Conservation (phyloP, 495 filamentous ascomycete genomes). For the Choiromyces venosus region DNA sequence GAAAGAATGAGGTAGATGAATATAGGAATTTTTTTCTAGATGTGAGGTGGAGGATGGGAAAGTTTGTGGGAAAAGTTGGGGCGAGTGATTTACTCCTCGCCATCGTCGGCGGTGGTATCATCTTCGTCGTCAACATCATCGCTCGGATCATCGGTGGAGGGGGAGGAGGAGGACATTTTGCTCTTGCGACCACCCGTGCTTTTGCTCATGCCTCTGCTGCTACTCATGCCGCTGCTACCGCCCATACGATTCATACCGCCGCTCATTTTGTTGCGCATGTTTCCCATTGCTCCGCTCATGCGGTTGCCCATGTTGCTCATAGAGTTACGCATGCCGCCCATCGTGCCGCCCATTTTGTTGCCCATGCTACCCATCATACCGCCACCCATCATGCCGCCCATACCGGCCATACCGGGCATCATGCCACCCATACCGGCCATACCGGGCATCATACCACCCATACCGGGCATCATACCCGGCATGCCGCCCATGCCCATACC, state of each 20-base stretch:
- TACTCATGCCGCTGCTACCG: too few relatives aligned
- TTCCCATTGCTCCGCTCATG: neutral
- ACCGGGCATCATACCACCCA: too few relatives aligned
- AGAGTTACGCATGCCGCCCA: neutral
- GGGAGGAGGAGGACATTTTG: neutral
- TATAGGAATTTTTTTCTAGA: neutral
- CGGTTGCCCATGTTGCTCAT: neutral
- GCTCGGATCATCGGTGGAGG: neutral
- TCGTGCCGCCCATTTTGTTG: neutral
- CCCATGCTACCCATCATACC: conserved; percentile 1
- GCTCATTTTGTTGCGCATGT: neutral
- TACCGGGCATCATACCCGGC: too few relatives aligned
- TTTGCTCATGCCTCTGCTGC: neutral
- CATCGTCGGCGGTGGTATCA: too few relatives aligned
- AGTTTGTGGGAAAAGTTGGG: neutral
- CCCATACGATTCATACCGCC: neutral
- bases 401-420: neutral
- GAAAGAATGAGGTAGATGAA: neutral
- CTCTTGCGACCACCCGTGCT: neutral
- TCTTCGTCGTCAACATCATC: neutral
- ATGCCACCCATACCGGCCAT: neutral
- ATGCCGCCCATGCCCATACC: too few relatives aligned
- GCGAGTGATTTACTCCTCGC: neutral
- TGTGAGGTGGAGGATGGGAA: neutral
- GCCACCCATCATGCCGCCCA: neutral